phyloP scores from a whole-genome alignment of 1,284 basidiomycete species.

The Apiotrichum sp. region DNA sequence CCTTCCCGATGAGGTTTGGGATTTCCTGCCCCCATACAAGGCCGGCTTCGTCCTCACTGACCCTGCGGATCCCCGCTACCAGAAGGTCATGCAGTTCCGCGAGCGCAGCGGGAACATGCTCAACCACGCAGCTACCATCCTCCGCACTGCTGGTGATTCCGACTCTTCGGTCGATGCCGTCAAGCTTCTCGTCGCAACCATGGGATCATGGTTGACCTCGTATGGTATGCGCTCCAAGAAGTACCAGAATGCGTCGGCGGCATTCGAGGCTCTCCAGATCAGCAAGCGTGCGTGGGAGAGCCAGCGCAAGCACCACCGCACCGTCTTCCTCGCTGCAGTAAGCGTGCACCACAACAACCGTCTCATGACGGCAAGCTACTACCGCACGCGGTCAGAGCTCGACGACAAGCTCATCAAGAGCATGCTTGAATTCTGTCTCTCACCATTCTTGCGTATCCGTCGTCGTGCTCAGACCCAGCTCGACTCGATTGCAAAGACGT shows the following conservation, averaged over 20 bases:
- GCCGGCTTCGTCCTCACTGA: conserved; percentile 72
- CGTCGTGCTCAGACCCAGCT: conserved; percentile 34
- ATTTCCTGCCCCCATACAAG: conserved; percentile 58
- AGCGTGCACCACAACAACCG: conserved; percentile 40
- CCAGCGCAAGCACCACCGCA: conserved; percentile 40
- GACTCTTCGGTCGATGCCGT: conserved; percentile 94
- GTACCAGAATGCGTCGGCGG: conserved; percentile 30
- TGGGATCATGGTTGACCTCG: conserved; percentile 38
- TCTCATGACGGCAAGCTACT: conserved; percentile 51
- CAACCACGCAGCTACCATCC: conserved; percentile 60
- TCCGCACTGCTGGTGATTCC: conserved; percentile 62
- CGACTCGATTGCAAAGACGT: conserved; percentile 56
- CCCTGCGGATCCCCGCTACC: conserved; percentile 67
- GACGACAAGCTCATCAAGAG: conserved; percentile 75
- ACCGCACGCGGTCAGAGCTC: conserved; percentile 71
- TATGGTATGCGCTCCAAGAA: conserved; percentile 44
- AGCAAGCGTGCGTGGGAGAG: conserved; percentile 41
- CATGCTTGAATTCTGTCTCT: conserved; percentile 76
- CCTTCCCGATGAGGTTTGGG: conserved; percentile 57
- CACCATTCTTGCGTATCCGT: conserved; percentile 66
- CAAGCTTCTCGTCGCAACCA: conserved; percentile 49
- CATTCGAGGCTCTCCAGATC: conserved; percentile 29
- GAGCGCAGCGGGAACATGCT: conserved; percentile 64
- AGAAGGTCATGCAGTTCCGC: conserved; percentile 59
- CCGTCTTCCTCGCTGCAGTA: conserved; percentile 34